A percentile compares a stretch with the other conserved stretches of the same genome.
phyloP scores from a whole-genome alignment of 371 early-diverging fungal species.

The Circinella umbellata region DNA sequence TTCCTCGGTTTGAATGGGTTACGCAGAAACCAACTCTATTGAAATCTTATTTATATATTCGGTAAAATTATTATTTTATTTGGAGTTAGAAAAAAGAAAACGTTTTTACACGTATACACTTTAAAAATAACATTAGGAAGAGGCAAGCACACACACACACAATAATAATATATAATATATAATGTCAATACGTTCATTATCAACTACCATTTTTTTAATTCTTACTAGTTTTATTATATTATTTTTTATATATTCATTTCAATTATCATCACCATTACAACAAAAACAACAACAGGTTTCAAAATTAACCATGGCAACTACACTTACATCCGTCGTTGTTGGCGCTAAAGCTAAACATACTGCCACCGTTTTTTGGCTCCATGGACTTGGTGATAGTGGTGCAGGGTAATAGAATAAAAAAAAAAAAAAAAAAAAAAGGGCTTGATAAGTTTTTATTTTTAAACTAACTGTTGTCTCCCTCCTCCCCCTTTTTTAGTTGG shows the following conservation, averaged over 20 bases:
- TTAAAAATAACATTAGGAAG: background rate
- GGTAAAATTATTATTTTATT: too few relatives aligned
- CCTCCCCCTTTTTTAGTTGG: slow-evolving; percentile 46
- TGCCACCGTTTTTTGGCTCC: slow-evolving; percentile 80
- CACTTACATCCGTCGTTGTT: slow-evolving; percentile 50
- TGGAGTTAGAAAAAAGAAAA: too few relatives aligned
- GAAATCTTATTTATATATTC: too few relatives aligned
- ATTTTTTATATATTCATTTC: background rate
- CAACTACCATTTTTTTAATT: background rate
- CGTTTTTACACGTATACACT: background rate
- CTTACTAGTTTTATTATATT: background rate
- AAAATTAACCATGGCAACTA: background rate
- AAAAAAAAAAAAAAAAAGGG: too few relatives aligned
- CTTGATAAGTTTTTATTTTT: too few relatives aligned
- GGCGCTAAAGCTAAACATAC: slow-evolving; percentile 67
- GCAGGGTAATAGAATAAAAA: slow-evolving; percentile 22
- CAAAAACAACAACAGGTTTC: background rate
- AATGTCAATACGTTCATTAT: background rate
- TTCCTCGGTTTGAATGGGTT: too few relatives aligned
- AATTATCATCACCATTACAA: background rate
- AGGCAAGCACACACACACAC: background rate
- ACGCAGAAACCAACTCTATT: too few relatives aligned
- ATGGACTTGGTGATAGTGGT: slow-evolving; percentile 79
- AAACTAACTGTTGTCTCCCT: too few relatives aligned
- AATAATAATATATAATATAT: too few relatives aligned